phyloP scores from a whole-genome alignment of 2,329 filamentous ascomycete genomes.

The Fusarium annulatum region DNA sequence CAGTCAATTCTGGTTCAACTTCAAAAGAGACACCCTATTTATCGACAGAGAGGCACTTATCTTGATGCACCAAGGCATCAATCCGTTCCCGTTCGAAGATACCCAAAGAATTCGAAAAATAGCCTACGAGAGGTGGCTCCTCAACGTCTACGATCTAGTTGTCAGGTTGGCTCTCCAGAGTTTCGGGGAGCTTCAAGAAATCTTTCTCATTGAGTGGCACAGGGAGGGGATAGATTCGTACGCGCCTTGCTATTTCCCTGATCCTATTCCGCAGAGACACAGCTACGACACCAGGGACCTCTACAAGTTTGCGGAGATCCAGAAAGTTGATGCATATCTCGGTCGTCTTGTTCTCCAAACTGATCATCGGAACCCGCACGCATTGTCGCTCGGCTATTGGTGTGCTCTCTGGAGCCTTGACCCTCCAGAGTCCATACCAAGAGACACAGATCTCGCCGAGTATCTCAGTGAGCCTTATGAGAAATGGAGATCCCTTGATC shows the following conservation, averaged over 20 bases:
- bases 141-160: rapidly evolving
- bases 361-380: background rate
- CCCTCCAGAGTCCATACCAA: background rate
- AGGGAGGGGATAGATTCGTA: background rate
- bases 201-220: background rate
- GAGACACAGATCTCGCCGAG: background rate
- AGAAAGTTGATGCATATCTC: background rate
- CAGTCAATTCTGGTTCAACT: background rate
- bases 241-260: background rate
- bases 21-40: background rate
- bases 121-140: background rate
- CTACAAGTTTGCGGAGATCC: background rate
- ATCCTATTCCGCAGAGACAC: background rate
- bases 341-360: rapidly evolving
- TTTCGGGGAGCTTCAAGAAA: background rate
- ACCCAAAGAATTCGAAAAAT: background rate
- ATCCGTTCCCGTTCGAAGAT: background rate
- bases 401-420: rapidly evolving
- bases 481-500: background rate
- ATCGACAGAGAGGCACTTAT: background rate
- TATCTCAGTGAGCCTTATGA: background rate
- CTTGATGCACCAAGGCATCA: background rate
- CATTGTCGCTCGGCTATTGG: background rate
- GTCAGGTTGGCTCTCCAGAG: background rate
- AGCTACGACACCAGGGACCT: background rate